Evolutionary conservation across 129 eudicot species (phyloP).

Genomic region (Saussurea involucrata): DNA sequence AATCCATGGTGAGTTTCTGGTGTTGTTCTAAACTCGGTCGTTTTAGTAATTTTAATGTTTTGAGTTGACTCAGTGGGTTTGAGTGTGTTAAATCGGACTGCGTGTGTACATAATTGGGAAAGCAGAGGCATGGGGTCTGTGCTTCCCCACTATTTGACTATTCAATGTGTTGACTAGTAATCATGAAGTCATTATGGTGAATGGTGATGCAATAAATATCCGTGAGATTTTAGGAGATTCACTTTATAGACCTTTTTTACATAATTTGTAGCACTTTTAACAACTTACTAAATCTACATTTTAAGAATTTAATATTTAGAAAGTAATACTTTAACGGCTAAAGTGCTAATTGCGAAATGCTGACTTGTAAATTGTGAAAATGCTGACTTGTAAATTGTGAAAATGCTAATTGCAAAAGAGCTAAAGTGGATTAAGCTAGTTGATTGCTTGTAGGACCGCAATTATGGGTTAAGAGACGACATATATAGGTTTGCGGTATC

Average conservation of each 20-base stretch:
- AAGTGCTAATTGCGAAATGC: no score
- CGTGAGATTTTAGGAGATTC: not conserved
- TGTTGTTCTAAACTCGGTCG: conserved; percentile 14
- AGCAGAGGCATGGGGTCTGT: conserved; percentile 6
- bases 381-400: not conserved
- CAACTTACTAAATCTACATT: no score
- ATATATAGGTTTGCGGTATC: no score
- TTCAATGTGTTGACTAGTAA: conserved; percentile 5
- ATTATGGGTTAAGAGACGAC: no score
- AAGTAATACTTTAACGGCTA: not conserved
- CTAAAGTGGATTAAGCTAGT: no score
- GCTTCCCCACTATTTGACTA: conserved; percentile 17
- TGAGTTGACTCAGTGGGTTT: conserved; percentile 25
- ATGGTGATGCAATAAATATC: conserved; percentile 24
- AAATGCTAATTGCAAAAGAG: not conserved
- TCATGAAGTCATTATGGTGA: conserved; percentile 31
- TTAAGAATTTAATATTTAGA: no score
- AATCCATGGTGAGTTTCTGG: conserved; percentile 59
- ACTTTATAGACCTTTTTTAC: not conserved
- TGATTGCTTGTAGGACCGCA: no score
- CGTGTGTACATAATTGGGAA: conserved; percentile 18
- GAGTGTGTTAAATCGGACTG: conserved; percentile 14
- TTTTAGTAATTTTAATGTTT: not conserved
- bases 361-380: not conserved
- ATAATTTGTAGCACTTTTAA: not conserved